Base-by-base conservation (phyloP, 495 filamentous ascomycete species). In the Hapsidospora chrysogenum region DNA sequence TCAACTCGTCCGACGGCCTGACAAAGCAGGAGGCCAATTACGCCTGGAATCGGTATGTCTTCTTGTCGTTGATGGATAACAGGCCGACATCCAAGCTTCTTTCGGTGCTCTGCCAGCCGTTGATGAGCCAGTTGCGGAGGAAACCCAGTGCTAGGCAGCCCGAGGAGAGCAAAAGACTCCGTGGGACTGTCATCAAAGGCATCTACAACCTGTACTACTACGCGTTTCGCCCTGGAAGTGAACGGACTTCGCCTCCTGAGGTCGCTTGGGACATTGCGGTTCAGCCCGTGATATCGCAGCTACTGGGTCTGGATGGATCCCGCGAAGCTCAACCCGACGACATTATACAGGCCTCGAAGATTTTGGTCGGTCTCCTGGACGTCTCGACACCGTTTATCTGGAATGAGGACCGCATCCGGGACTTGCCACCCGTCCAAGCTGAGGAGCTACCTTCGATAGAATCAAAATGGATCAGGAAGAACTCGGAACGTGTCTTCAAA, bases 161-260 rank as follows among this genome's bases (percentile, higher is more conserved):
- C 4, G 64, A 72, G 17, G 61, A 71, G 15, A 23, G 20, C 17
- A 23, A 25, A 15, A 46, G 40, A 8, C 52, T 70, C 5, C 68
- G 68, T 9, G 68, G 71, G 32, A 57, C 73, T 1, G 72, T 78
- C 11, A 44, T 85, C 22, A 65, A 67, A 2, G 80, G 77, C 25
- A 74, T 87, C 37, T 78, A 76, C 45, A 80, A 77, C 33, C 60
- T 96, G 0, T 64, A 92, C 1, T 94, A 95, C 53, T 95, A 94
- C 48, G 61, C 78, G 1, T 76, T 96, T 40, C 74, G 74, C 16
- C 85, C 87, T 3, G 72, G 64, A 11, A 63, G 72, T 5, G 54
- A 64, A 13, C 47, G 57, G 11, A 54, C 62, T 11, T 72, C 81
- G 36, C 57, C 87, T 8, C 6, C 23, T 6, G 82, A 86, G 40